Base-by-base conservation (phyloP, 441 rosid genomes). In the Pelargonium myrrhifolium region DNA sequence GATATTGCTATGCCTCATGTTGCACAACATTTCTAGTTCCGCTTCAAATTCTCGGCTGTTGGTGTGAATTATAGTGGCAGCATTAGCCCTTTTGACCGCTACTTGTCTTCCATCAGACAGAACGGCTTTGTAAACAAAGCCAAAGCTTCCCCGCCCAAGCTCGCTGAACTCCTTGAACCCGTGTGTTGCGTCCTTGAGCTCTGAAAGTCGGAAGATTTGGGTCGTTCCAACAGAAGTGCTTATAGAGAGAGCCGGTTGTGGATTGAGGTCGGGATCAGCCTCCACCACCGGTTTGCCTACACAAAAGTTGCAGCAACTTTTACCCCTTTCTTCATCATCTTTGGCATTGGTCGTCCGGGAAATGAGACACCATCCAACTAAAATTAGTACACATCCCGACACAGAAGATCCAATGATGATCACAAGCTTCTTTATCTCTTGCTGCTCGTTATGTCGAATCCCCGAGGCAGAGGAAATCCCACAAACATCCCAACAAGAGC, bases 401-500 rank as follows among this genome's bases (percentile, higher is more conserved):
- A 79, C 77, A 60, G 85, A 75, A 55, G 80, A 73, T 14, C 79
- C 85, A 6, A 79, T 76, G 22, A 81, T 81, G 45, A 79, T 61
- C 62, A 72, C 73, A 2, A 83, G 21, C 51, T 56, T 83, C 66
- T 75, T 53, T 0, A 83, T 72, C 65, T 77, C 78, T 67, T 9
- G 74, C 74, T 62, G 75, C 69, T 75, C 81, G 39, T 72, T 75
- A 62, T 64, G 42, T 28, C 56, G 74, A 42, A 58, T 64, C 15
- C 64, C 26, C 1, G 60, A 31, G 10, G 74, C 31, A 10, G 70
- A 67, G 7, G 31, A 40, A n/a, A 75, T 69, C 31, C 67, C 74
- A 76, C 55, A 14, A 28, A 84, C 77, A 40, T 75, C 82, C 71
- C 87, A 78, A 73, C 96, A 93, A 74, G 96, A 83, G 73, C 89